Percentiles rank a stretch among this genome's conserved stretches.
Conservation (phyloP, 1,139 yeast genomes). For the Hemisphaericaspora xylofermentans region DNA sequence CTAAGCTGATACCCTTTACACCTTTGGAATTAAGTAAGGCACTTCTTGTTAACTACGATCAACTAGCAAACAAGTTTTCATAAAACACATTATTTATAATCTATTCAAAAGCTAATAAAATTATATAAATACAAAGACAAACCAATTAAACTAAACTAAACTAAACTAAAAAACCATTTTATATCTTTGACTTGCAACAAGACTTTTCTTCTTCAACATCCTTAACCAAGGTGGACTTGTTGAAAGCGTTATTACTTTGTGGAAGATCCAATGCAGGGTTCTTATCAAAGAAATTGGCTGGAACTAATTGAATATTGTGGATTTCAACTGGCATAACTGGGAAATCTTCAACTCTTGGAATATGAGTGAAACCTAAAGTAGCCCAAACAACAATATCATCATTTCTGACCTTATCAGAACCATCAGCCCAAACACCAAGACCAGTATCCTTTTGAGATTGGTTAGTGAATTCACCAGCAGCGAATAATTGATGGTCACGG, state of each 20-base stretch:
- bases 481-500: constrained; percentile 64
- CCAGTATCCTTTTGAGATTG: constrained; percentile 68
- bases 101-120: neutral
- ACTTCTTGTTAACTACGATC: no score
- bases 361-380: constrained; percentile 82
- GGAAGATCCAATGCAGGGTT: constrained; percentile 87
- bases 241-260: constrained; percentile 66
- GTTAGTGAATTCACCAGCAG: constrained; percentile 80
- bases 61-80: no score
- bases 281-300: constrained; percentile 74
- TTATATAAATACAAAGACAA: neutral
- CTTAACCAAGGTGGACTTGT: constrained; percentile 56
- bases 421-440: constrained; percentile 64
- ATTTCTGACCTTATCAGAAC: constrained; percentile 71
- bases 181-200: constrained; percentile 47
- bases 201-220: constrained; percentile 25
- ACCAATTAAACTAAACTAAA: neutral
- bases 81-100: no score
- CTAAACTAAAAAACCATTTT: constrained; percentile 3
- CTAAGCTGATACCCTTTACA: no score
- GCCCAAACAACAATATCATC: constrained; percentile 86
- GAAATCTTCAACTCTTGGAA: constrained; percentile 88
- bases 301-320: constrained; percentile 64
- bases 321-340: constrained; percentile 92
- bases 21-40: no score